These are phyloP conservation scores for Starmerella geochares DNA, from an alignment of 805 yeast species.

Conservation along the genomic window DNA sequence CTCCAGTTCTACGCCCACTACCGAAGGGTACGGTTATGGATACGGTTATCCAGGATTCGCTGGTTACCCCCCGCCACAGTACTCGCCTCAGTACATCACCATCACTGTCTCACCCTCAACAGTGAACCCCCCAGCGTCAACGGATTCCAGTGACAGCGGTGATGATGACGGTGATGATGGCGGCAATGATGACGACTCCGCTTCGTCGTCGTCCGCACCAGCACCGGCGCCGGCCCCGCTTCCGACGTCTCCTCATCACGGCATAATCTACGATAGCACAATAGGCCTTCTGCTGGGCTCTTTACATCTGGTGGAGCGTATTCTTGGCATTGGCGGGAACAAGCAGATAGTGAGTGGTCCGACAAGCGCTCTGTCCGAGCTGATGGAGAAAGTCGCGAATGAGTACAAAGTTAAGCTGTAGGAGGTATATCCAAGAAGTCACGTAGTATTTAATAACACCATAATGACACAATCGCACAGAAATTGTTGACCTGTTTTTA, in stretches of 20 bases:
- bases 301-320: constrained; percentile 7
- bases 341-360: not conserved
- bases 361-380: constrained; percentile 22
- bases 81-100: constrained; percentile 7
- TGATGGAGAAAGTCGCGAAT: constrained; percentile 8
- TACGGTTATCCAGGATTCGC: not conserved
- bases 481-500: no score
- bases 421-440: no score
- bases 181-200: not conserved
- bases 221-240: constrained; percentile 4
- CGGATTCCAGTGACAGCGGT: not conserved
- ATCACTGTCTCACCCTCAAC: constrained; percentile 8
- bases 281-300: constrained; percentile 11
- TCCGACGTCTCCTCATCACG: constrained; percentile 8
- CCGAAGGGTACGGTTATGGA: not conserved
- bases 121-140: not conserved
- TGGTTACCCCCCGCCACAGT: constrained; percentile 8
- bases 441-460: no score
- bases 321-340: constrained; percentile 8
- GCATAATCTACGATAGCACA: constrained; percentile 13
- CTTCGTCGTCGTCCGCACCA: not conserved
- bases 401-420: not conserved
- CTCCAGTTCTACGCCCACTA: not conserved
- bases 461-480: no score
- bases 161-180: constrained; percentile 6